Evolutionary conservation across 2,329 filamentous ascomycete species (phyloP).

Genomic region (Cladophialophora exuberans): DNA sequence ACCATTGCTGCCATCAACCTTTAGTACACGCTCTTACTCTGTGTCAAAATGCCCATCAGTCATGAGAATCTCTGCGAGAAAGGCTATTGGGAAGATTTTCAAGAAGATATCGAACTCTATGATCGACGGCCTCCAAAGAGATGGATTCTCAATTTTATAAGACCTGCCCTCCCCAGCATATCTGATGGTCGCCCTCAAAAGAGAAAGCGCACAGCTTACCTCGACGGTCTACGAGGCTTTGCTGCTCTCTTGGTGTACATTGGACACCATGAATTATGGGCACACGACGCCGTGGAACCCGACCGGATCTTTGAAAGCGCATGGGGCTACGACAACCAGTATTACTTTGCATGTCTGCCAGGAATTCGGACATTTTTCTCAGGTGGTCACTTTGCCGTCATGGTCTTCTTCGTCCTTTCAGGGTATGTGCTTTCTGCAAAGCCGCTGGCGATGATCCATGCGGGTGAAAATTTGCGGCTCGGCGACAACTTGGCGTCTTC

Average conservation of each 20-base stretch:
- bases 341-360: constrained; percentile 59
- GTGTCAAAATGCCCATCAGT: constrained; percentile 15
- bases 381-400: constrained; percentile 64
- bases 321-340: constrained; percentile 55
- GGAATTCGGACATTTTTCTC: constrained; percentile 63
- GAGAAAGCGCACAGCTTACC: constrained; percentile 46
- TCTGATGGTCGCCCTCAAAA: neutral
- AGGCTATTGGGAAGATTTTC: constrained; percentile 29
- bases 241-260: constrained; percentile 68
- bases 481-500: constrained; percentile 52
- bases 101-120: constrained; percentile 8
- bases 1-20: neutral
- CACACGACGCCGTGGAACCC: constrained; percentile 48
- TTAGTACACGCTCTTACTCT: neutral
- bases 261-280: constrained; percentile 64
- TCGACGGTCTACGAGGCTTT: constrained; percentile 69
- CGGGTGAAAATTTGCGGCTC: constrained; percentile 43
- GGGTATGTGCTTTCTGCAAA: constrained; percentile 57
- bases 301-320: constrained; percentile 55
- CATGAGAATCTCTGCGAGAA: constrained; percentile 32
- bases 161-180: constrained; percentile 21
- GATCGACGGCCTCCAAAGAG: constrained; percentile 11
- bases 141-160: constrained; percentile 31
- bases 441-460: constrained; percentile 48
- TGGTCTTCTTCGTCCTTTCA: constrained; percentile 57